A percentile compares a stretch with the other conserved stretches of the same genome.
phyloP scores from a whole-genome alignment of 306 rosid species.

The Quercus ilex region DNA sequence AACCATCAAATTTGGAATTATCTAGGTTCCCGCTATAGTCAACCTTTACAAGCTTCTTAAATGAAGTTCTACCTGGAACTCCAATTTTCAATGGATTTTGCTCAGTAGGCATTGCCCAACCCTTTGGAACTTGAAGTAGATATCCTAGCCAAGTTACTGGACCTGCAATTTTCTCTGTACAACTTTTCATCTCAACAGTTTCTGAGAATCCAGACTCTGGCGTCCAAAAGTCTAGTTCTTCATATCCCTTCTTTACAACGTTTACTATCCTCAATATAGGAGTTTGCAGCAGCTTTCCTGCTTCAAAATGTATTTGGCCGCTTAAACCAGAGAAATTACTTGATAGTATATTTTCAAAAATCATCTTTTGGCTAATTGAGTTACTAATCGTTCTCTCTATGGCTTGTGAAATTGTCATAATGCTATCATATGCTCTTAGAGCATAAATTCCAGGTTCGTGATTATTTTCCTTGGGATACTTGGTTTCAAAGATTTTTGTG shows the following conservation, averaged over 20 bases:
- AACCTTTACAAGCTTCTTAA: constrained; percentile 55
- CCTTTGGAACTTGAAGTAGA: constrained; percentile 37
- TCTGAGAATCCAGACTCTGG: constrained; percentile 29
- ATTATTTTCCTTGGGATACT: constrained; percentile 37
- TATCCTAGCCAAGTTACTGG: constrained; percentile 63
- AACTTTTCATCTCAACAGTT: constrained; percentile 6
- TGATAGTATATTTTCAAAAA: constrained; percentile 20
- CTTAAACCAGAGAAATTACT: constrained; percentile 49
- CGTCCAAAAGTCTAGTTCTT: constrained; percentile 56
- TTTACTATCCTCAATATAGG: constrained; percentile 48
- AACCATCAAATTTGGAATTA: constrained; percentile 32
- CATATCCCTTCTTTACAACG: constrained; percentile 33
- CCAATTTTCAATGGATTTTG: constrained; percentile 51
- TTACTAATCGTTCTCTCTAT: constrained; percentile 22
- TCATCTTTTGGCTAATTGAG: constrained; percentile 5
- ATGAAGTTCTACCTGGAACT: constrained; percentile 52
- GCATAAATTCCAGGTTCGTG: constrained; percentile 54
- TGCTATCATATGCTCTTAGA: constrained; percentile 58
- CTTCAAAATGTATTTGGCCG: constrained; percentile 44
- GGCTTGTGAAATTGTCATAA: constrained; percentile 45
- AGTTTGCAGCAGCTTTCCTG: constrained; percentile 29
- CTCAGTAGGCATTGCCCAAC: constrained; percentile 63
- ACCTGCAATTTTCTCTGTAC: constrained; percentile 18
- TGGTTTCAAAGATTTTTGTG: constrained; percentile 22
- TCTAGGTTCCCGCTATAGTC: constrained; percentile 17